Percentiles rank a stretch among this genome's conserved stretches.
Evolutionary conservation across 768 basidiomycete species (phyloP).

Genomic region (Suillus alpinus): DNA sequence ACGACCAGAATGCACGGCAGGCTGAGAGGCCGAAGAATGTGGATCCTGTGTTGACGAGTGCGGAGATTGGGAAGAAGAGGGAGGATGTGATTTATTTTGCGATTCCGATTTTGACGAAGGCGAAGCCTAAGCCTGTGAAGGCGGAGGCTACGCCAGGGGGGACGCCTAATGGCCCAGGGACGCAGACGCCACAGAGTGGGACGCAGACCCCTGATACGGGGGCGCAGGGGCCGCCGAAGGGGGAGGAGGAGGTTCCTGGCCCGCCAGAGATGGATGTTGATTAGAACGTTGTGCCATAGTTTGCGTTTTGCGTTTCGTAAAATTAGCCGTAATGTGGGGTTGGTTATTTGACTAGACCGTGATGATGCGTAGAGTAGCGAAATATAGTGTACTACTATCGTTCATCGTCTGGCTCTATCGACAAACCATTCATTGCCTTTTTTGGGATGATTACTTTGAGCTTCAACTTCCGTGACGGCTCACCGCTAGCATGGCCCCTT

Average conservation of each 20-base stretch:
- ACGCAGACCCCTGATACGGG: constrained; percentile 53
- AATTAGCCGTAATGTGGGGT: not conserved
- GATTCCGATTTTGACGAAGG: constrained; percentile 85
- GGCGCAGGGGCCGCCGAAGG: constrained; percentile 32
- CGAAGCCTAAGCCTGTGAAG: constrained; percentile 84
- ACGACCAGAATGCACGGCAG: constrained; percentile 87
- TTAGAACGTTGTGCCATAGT: constrained; percentile 35
- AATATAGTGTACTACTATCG: constrained; percentile 3
- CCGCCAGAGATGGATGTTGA: constrained; percentile 85
- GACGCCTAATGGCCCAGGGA: constrained; percentile 37
- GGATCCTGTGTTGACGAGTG: constrained; percentile 77
- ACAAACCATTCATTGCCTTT: not conserved
- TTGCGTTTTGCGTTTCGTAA: not conserved
- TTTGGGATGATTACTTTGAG: not conserved
- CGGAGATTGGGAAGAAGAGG: constrained; percentile 85
- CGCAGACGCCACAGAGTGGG: constrained; percentile 72
- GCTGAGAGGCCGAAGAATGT: constrained; percentile 86
- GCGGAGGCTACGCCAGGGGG: constrained; percentile 36
- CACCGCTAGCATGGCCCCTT: constrained; percentile 22
- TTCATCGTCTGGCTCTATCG: not conserved
- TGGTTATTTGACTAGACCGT: not conserved
- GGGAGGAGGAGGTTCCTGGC: constrained; percentile 32
- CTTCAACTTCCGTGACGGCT: not conserved
- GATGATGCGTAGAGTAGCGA: constrained; percentile 1
- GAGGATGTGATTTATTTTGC: constrained; percentile 92